These are phyloP conservation scores for Lentinus tigrinus DNA, from an alignment of 768 basidiomycete species.

Conservation along the genomic window DNA sequence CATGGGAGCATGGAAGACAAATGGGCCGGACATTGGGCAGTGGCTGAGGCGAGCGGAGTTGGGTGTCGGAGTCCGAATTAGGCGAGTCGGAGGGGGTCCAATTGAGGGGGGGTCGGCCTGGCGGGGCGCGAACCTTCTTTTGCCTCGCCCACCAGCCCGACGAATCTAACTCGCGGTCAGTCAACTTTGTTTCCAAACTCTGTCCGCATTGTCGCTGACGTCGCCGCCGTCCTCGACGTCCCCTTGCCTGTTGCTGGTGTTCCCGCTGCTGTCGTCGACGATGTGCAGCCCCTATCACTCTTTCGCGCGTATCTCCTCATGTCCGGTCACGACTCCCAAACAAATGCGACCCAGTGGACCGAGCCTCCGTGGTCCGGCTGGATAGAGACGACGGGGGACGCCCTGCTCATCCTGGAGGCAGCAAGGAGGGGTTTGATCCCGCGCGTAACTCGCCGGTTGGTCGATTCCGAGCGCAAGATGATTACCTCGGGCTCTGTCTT, in stretches of 20 bases:
- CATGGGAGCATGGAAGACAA: neutral
- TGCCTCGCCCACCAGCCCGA: slow-evolving; percentile 26
- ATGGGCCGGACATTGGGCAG: neutral
- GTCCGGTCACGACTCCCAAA: slow-evolving; percentile 26
- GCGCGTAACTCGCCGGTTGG: slow-evolving; percentile 86
- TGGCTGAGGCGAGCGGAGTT: neutral
- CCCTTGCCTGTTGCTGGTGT: slow-evolving; percentile 9
- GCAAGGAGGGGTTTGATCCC: slow-evolving; percentile 88
- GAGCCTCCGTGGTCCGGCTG: slow-evolving; percentile 93
- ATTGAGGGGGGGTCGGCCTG: slow-evolving; percentile 22
- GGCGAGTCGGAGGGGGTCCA: slow-evolving; percentile 11
- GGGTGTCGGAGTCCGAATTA: slow-evolving; percentile 14
- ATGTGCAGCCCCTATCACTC: slow-evolving; percentile 19
- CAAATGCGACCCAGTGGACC: slow-evolving; percentile 49
- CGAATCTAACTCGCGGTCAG: slow-evolving; percentile 68
- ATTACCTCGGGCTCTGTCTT: slow-evolving; percentile 93
- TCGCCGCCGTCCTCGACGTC: slow-evolving; percentile 30
- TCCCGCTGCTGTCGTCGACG: slow-evolving; percentile 15
- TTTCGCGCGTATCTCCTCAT: slow-evolving; percentile 11
- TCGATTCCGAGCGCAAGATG: slow-evolving; percentile 90
- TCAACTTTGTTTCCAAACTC: slow-evolving; percentile 71
- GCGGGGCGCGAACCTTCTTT: slow-evolving; percentile 29
- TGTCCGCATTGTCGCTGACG: slow-evolving; percentile 48
- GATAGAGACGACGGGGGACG: slow-evolving; percentile 94
- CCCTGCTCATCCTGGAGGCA: slow-evolving; percentile 94